A percentile compares a stretch with the other conserved stretches of the same genome.
Conservation (phyloP, 2,329 filamentous ascomycete species). For the Aphanocladium album region DNA sequence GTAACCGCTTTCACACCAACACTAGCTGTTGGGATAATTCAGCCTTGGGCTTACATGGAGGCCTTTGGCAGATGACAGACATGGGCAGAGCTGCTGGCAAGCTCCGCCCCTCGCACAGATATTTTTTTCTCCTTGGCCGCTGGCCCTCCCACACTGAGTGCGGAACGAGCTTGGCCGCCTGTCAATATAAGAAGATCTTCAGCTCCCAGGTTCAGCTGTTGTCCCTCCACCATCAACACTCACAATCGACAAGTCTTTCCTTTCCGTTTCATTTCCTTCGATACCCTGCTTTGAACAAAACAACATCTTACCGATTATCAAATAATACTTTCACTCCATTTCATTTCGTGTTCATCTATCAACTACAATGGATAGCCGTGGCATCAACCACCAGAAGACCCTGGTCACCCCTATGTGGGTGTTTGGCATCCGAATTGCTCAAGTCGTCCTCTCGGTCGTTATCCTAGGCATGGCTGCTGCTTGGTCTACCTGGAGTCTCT, state of each 20-base stretch:
- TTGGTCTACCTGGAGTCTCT: slow-evolving; percentile 6
- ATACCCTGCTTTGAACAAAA: not conserved
- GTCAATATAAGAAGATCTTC: slow-evolving; percentile 1
- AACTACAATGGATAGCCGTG: slow-evolving; percentile 19
- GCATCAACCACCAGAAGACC: slow-evolving; percentile 27
- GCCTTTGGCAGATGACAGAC: not conserved
- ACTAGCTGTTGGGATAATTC: not conserved
- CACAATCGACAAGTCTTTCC: not conserved
- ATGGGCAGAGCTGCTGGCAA: not conserved
- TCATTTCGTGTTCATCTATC: slow-evolving; percentile 16
- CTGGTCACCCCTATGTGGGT: slow-evolving; percentile 34
- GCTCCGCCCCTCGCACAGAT: slow-evolving; percentile 2
- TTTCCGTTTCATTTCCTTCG: not conserved
- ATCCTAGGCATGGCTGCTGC: slow-evolving; percentile 37
- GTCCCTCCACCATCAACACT: not conserved
- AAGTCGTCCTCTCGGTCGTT: slow-evolving; percentile 38
- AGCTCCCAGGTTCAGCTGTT: not conserved
- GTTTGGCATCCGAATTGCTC: slow-evolving; percentile 34
- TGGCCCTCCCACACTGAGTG: not conserved
- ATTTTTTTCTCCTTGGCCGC: not conserved
- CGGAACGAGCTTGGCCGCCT: not conserved
- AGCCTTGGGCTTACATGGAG: slow-evolving; percentile 10
- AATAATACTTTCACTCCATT: not conserved
- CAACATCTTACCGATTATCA: not conserved
- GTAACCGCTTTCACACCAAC: not conserved